A percentile compares a stretch with the other conserved stretches of the same genome.
Evolutionary conservation across 768 basidiomycete species (phyloP).

Genomic region (Erythrobasidium yunnanense): DNA sequence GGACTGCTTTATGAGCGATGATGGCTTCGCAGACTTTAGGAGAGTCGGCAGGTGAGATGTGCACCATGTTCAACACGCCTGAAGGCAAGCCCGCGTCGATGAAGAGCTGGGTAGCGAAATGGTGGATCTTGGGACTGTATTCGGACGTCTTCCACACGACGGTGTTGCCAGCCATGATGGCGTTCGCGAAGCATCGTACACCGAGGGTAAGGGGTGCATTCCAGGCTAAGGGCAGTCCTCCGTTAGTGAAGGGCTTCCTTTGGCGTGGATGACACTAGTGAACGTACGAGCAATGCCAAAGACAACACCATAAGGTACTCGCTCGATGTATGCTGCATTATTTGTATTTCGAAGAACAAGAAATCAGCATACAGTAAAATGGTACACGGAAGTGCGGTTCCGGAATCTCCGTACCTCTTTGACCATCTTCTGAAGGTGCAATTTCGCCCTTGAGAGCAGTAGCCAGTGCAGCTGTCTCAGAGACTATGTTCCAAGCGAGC

Average conservation of each 20-base stretch:
- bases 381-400: neutral
- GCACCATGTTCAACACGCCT: constrained; percentile 42
- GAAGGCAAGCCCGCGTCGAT: constrained; percentile 43
- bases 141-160: constrained; percentile 42
- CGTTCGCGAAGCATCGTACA: constrained; percentile 39
- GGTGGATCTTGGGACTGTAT: constrained; percentile 40
- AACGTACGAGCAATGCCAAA: constrained; percentile 17
- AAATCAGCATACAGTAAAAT: neutral
- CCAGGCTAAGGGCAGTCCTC: constrained; percentile 5
- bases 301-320: constrained; percentile 17
- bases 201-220: constrained; percentile 35
- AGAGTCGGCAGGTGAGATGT: constrained; percentile 37
- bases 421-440: neutral
- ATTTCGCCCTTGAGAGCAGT: constrained; percentile 19
- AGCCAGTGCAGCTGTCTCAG: constrained; percentile 9
- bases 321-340: neutral
- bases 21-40: constrained; percentile 36
- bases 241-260: neutral
- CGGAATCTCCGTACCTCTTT: neutral
- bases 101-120: constrained; percentile 41
- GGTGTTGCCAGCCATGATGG: constrained; percentile 45
- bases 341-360: neutral
- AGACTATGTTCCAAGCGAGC: constrained; percentile 11
- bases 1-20: constrained; percentile 35
- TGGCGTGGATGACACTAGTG: neutral